Evolutionary conservation across 441 rosid genomes (phyloP).

Genomic region (Gossypium davidsonii): DNA sequence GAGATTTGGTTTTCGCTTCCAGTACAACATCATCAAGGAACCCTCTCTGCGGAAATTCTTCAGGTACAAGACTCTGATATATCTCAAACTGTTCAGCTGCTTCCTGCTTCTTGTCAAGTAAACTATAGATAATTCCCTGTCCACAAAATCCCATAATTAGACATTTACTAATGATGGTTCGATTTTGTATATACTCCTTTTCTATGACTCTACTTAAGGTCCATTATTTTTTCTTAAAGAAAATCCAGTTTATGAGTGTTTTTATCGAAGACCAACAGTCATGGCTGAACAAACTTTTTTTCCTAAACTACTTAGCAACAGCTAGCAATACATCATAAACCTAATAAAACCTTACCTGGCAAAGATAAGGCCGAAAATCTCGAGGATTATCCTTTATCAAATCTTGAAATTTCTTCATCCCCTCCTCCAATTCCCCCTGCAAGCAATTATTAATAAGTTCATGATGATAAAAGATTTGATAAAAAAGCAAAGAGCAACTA

Average conservation of each 20-base stretch:
- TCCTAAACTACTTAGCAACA: neutral
- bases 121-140: constrained; percentile 83
- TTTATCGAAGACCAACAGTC: neutral
- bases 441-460: constrained; percentile 7
- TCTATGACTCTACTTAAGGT: constrained; percentile 3
- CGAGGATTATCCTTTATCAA: constrained; percentile 69
- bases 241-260: neutral
- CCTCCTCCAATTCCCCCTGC: constrained; percentile 76
- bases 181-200: neutral
- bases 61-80: constrained; percentile 69
- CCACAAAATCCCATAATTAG: constrained; percentile 14
- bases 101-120: constrained; percentile 63
- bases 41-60: constrained; percentile 75
- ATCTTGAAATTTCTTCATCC: constrained; percentile 60
- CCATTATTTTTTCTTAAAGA: neutral
- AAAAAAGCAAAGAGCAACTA: neutral
- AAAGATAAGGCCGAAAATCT: constrained; percentile 92
- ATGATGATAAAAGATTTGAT: neutral
- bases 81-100: constrained; percentile 74
- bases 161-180: neutral
- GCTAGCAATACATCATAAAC: neutral
- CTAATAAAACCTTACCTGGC: constrained; percentile 48
- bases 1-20: constrained; percentile 57
- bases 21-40: constrained; percentile 71
- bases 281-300: neutral